Conservation (phyloP, 495 filamentous ascomycete genomes). For the Hyaloscypha bicolor region DNA sequence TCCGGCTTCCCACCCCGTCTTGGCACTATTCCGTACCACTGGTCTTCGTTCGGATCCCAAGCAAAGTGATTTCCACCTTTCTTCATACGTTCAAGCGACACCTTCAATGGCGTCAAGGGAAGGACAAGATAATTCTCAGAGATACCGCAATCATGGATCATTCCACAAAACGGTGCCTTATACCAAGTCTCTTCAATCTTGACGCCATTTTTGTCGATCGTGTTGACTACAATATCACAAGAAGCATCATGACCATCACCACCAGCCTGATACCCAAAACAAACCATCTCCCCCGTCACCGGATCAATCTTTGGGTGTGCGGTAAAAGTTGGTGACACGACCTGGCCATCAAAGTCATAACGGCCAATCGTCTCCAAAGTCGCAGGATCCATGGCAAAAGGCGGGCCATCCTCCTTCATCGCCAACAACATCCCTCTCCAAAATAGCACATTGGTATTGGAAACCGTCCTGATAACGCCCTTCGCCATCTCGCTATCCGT, state of each 20-base stretch:
- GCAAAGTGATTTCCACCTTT: slow-evolving; percentile 57
- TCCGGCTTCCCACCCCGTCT: slow-evolving; percentile 47
- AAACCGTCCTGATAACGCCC: slow-evolving; percentile 50
- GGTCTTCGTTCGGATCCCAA: slow-evolving; percentile 55
- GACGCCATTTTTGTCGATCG: slow-evolving; percentile 42
- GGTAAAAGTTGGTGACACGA: slow-evolving; percentile 54
- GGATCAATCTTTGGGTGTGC: slow-evolving; percentile 66
- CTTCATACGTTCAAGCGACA: slow-evolving; percentile 53
- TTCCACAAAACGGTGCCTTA: slow-evolving; percentile 52
- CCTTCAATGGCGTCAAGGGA: slow-evolving; percentile 53
- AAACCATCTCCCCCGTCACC: slow-evolving; percentile 56
- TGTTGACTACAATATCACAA: slow-evolving; percentile 52
- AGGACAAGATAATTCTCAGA: slow-evolving; percentile 56
- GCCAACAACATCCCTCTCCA: slow-evolving; percentile 55
- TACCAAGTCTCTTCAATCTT: slow-evolving; percentile 51
- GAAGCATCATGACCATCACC: slow-evolving; percentile 46
- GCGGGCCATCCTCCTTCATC: slow-evolving; percentile 56
- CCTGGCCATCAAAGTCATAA: slow-evolving; percentile 60
- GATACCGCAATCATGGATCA: slow-evolving; percentile 60
- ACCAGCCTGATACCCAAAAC: slow-evolving; percentile 57
- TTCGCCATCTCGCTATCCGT: slow-evolving; percentile 54
- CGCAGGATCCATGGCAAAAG: slow-evolving; percentile 57
- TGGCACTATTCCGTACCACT: slow-evolving; percentile 53
- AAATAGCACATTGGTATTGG: slow-evolving; percentile 58
- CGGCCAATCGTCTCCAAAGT: slow-evolving; percentile 56